Conservation (phyloP, 2,329 filamentous ascomycete species). For the Elsinoe perseae region DNA sequence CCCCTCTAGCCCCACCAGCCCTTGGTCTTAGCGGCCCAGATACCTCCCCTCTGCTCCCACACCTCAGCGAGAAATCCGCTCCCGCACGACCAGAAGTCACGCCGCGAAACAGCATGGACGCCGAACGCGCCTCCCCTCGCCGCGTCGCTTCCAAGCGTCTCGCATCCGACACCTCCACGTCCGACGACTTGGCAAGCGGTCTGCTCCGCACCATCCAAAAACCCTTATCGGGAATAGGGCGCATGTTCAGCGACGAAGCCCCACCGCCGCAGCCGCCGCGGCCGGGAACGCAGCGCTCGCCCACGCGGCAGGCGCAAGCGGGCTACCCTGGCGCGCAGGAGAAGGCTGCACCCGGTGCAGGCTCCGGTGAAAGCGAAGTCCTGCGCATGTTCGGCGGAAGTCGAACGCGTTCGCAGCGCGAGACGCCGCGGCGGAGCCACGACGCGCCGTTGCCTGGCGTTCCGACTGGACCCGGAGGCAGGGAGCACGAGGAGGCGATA, state of each 20-base stretch:
- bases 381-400: conserved; percentile 16
- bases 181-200: conserved; percentile 57
- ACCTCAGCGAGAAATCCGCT: conserved; percentile 42
- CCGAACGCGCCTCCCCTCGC: conserved; percentile 51
- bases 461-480: background rate
- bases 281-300: conserved; percentile 35
- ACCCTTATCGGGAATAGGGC: conserved; percentile 81
- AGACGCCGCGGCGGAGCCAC: background rate
- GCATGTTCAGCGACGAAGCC: conserved; percentile 77
- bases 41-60: conserved; percentile 37
- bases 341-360: no score
- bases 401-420: conserved; percentile 16
- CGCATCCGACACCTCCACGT: background rate
- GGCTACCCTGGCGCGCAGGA: conserved; percentile 19
- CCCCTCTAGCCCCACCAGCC: conserved; percentile 22
- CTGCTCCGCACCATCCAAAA: conserved; percentile 84
- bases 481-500: conserved; percentile 74
- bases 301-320: conserved; percentile 30
- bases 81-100: conserved; percentile 51
- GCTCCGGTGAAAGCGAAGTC: conserved; percentile 17
- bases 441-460: background rate
- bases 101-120: conserved; percentile 52
- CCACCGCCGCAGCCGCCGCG: conserved; percentile 20
- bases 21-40: conserved; percentile 19
- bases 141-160: conserved; percentile 47